Evolutionary conservation across 2,329 filamentous ascomycete species (phyloP), one percentile per base, ranked within the genome.

Genomic region (Bertia moriformis): DNA sequence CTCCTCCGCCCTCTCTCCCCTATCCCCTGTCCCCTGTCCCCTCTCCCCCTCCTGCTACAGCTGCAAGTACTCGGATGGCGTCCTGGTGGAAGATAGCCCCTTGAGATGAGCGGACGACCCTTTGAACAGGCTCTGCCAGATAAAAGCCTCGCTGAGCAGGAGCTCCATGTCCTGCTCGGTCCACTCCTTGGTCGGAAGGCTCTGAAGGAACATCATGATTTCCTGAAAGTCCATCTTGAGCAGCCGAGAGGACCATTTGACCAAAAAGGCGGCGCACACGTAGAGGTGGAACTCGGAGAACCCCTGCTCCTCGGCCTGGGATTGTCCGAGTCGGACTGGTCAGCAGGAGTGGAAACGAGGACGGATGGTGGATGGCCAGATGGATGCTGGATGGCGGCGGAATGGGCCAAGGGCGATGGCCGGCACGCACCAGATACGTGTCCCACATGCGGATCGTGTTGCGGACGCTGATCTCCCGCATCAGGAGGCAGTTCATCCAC

Each of bases 381-480:
- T 24, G 18, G n/a, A 14, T 29, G 4, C 29, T 44, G 38, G 29
- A 33, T 39, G 14, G 19, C 30, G 18, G 18, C 35, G 19, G 18
- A 41, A 40, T 19, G 19, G 36, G 13, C 4, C 39, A 61, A n/a
- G n/a, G n/a, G n/a, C n/a, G n/a, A n/a, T n/a, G n/a, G n/a, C n/a
- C n/a, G n/a, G n/a, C n/a, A n/a, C 77, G 55, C 65, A 95, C 89
- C 64, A 98, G 73, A 62, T 98, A 98, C 18, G 91, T 98, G 59
- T 98, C 91, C 91, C 91, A 98, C 91, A 98, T 98, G 49, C 91
- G 73, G 46, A 98, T 93, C 1, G 87, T 95, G 56, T 94, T 96
- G 56, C 80, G 84, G 41, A 98, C 89, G 54, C 83, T 94, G 46
- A 98, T 83, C 62, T 98, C 91, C 45, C 91, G 75, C 91, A 98